A percentile compares a stretch with the other conserved stretches of the same genome.
Conservation (phyloP, 495 filamentous ascomycete genomes). For the Pseudoneurospora amorphoporcata region DNA sequence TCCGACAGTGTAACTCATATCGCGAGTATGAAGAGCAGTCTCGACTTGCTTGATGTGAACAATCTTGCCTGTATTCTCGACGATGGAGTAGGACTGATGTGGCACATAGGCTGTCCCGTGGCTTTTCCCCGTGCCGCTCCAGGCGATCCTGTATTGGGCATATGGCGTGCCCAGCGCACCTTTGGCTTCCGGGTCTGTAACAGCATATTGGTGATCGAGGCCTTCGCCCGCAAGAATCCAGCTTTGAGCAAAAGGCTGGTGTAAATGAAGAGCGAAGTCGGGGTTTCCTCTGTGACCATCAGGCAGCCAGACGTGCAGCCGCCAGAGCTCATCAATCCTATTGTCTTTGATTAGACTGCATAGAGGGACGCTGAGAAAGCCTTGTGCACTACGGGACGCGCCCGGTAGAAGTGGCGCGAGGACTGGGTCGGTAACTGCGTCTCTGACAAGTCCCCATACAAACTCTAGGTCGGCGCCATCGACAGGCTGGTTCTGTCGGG, state of each 20-base stretch:
- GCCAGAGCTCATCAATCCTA: constrained; percentile 15
- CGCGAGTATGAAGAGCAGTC: background rate
- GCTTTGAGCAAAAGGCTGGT: constrained; percentile 15
- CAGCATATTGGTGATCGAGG: constrained; percentile 4
- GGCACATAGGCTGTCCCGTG: constrained; percentile 4
- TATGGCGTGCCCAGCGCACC: constrained; percentile 3
- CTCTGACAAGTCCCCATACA: constrained; percentile 1
- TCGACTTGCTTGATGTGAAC: background rate
- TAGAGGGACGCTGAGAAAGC: constrained; percentile 18
- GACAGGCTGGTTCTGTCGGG: background rate
- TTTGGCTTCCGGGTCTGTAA: background rate
- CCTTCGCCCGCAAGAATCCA: constrained; percentile 20
- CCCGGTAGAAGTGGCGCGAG: background rate
- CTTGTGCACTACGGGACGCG: constrained; percentile 16
- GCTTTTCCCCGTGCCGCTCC: constrained; percentile 9
- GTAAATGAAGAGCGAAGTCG: constrained; percentile 13
- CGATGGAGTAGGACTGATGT: constrained; percentile 6
- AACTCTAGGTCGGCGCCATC: background rate
- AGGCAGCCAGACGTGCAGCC: constrained; percentile 18
- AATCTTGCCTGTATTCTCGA: constrained; percentile 7
- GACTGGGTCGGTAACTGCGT: background rate
- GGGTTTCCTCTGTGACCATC: constrained; percentile 8
- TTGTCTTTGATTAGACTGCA: constrained; percentile 14
- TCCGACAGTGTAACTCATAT: constrained; percentile 8
- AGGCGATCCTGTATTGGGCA: constrained; percentile 8